phyloP scores from a whole-genome alignment of 1,284 basidiomycete species.

The Apiotrichum domesticum region DNA sequence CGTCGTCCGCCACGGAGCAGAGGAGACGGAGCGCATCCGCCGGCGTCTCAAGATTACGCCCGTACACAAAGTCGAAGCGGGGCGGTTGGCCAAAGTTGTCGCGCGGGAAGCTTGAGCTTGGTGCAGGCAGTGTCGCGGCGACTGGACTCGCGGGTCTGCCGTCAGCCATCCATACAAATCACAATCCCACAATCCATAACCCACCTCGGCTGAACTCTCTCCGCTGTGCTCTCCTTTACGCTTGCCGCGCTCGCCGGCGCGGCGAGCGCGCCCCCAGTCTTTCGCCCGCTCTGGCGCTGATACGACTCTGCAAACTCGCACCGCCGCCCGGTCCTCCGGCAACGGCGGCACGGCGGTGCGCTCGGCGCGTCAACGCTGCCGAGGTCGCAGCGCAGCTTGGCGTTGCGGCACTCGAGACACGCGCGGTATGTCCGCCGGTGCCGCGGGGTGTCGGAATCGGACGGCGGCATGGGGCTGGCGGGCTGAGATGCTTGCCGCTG shows the following conservation, averaged over 20 bases:
- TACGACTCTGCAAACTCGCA: conserved; percentile 15
- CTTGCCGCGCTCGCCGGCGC: too few species aligned
- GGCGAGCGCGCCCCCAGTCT: too few species aligned
- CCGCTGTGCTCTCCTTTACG: too few species aligned
- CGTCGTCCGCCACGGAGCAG: conserved; percentile 15
- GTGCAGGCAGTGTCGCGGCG: not conserved
- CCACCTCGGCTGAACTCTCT: too few species aligned
- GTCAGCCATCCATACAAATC: too few species aligned
- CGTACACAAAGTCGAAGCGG: conserved; percentile 14
- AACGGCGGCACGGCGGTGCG: conserved; percentile 14
- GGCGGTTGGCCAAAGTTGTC: not conserved
- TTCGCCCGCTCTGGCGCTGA: not conserved
- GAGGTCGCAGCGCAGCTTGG: conserved; percentile 11
- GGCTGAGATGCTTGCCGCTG: too few species aligned
- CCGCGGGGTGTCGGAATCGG: not conserved
- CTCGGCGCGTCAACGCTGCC: conserved; percentile 6
- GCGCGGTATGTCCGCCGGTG: conserved; percentile 5
- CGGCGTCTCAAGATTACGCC: conserved; percentile 19
- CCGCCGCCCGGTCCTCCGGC: conserved; percentile 15
- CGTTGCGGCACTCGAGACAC: not conserved
- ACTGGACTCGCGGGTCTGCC: too few species aligned
- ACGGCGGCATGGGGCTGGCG: too few species aligned
- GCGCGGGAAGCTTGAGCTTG: not conserved
- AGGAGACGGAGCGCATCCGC: conserved; percentile 21
- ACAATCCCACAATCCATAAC: too few species aligned